Evolutionary conservation across 2,329 filamentous ascomycete species (phyloP), one percentile per base, ranked within the genome.

Genomic region (Ceratocystis smalleyi): DNA sequence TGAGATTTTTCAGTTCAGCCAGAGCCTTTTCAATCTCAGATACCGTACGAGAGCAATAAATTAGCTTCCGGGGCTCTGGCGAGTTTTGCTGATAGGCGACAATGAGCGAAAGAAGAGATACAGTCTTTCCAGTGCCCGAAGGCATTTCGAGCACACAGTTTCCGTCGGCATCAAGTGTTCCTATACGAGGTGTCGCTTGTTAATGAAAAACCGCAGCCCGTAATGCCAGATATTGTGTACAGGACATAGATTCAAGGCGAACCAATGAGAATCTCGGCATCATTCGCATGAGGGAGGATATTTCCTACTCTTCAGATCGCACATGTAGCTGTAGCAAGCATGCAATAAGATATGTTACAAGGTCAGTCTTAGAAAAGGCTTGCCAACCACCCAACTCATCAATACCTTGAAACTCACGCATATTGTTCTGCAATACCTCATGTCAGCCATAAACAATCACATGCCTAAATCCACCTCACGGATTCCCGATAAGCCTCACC

Each of bases 11-110:
- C 70, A 99, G 74, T 75, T 99, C 94, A 8, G 89, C 89, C 62
- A 99, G 76, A 0, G 95, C 94, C 76, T 99, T 99, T 73, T 99
- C 94, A 71, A 99, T 99, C 77, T 99, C 94, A 45, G 94, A 99
- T 91, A 99, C 99, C 65, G 94, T 99, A 85, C 94, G 91, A 68
- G 94, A 99, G 78, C 94, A 99, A 76, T 99, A 99, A 64, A 99
- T 96, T 62, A 99, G 84, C 75, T 99, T 99, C 64, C 95, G 82
- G 70, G 94, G 89, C 72, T 96, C 90, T 2, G 91, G 90, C 71
- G 92, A 91, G 73, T 91, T 86, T 73, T 94, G 89, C 75, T 99
- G 95, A 71, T 99, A 99, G 51, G 94, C 92, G 65, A 99, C 85
- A 71, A 99, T 99, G 69, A 99, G 82, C 0, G 94, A 96, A 55